Base-by-base conservation (phyloP, 2,329 filamentous ascomycete species). In the Leptographium procerum region DNA sequence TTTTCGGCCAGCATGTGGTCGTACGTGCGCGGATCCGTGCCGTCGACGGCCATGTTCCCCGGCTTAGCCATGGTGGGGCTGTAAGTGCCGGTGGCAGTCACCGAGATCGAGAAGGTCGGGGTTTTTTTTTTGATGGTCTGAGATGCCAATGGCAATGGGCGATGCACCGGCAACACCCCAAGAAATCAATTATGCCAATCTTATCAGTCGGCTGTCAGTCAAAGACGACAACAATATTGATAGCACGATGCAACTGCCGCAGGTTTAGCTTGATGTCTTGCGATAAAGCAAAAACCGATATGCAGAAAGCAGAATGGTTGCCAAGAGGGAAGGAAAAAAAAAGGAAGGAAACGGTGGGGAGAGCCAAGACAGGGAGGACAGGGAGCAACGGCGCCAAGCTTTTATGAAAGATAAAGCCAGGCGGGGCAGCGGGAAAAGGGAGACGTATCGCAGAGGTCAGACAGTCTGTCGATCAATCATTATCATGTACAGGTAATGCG, bases 11-110 rank as follows among this genome's bases (percentile, higher is more conserved):
- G 53, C 40, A 58, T 45, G 52, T 56, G 52, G 60, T 58, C 58
- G 34, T 36, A 57, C 16, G 56, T 13, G 28, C 59, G 61, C 28
- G 61, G 61, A 34, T 62, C 61, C 48, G 57, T 50, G 52, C 61
- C 61, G 50, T 62, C 61, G 11, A 62, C 22, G 55, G 59, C 59
- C 58, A 62, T 57, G 24, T 62, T 61, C 45, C 59, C 61, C 7
- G 61, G 59, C 22, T 61, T 62, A 2, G 61, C 61, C 61, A 62
- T 62, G 29, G 5, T 55, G 52, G 45, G 19, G 16, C 4, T 3
- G 10, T 8, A n/a, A n/a, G n/a, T n/a, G n/a, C n/a, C n/a, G n/a
- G n/a, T n/a, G n/a, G n/a, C n/a, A n/a, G n/a, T n/a, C n/a, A 10
- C 5, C 10, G 13, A 24, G 43, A 13, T 10, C 6, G 43, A 22